phyloP scores from a whole-genome alignment of 768 basidiomycete genomes.

The Suillus bovinus region DNA sequence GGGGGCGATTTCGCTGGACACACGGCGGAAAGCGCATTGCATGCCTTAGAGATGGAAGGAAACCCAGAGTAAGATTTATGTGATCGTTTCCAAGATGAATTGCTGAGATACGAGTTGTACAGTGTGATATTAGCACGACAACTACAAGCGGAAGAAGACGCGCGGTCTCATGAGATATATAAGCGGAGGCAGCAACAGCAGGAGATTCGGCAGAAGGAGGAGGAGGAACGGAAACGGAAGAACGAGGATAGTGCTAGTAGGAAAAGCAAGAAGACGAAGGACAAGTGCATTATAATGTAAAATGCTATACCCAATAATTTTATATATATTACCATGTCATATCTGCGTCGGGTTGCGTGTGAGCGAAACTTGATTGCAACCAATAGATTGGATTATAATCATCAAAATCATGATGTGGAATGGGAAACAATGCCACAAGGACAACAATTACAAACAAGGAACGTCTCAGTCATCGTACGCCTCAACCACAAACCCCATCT shows the following conservation, averaged over 20 bases:
- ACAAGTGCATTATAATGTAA: slow-evolving; percentile 62
- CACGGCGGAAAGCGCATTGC: slow-evolving; percentile 60
- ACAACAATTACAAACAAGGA: slow-evolving; percentile 31
- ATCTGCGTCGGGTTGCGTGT: not conserved
- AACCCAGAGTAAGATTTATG: slow-evolving; percentile 61
- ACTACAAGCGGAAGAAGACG: slow-evolving; percentile 82
- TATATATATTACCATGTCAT: not conserved
- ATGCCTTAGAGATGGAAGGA: slow-evolving; percentile 46
- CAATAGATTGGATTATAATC: not conserved
- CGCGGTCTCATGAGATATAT: slow-evolving; percentile 42
- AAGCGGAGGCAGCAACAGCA: slow-evolving; percentile 32
- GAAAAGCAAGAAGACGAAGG: slow-evolving; percentile 41
- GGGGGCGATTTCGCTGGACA: slow-evolving; percentile 84
- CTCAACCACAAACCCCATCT: slow-evolving; percentile 30
- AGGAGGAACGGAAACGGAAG: slow-evolving; percentile 26
- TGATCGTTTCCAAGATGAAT: not conserved
- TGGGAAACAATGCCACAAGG: slow-evolving; percentile 23
- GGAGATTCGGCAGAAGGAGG: slow-evolving; percentile 7
- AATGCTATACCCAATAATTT: not conserved
- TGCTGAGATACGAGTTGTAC: slow-evolving; percentile 5
- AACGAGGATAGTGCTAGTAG: slow-evolving; percentile 30
- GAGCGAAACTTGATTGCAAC: not conserved
- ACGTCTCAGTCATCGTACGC: slow-evolving; percentile 30
- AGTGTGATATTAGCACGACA: slow-evolving; percentile 73
- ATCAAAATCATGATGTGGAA: not conserved